Conservation (phyloP, 768 basidiomycete genomes). For the Leucosporidium creatinivorum region DNA sequence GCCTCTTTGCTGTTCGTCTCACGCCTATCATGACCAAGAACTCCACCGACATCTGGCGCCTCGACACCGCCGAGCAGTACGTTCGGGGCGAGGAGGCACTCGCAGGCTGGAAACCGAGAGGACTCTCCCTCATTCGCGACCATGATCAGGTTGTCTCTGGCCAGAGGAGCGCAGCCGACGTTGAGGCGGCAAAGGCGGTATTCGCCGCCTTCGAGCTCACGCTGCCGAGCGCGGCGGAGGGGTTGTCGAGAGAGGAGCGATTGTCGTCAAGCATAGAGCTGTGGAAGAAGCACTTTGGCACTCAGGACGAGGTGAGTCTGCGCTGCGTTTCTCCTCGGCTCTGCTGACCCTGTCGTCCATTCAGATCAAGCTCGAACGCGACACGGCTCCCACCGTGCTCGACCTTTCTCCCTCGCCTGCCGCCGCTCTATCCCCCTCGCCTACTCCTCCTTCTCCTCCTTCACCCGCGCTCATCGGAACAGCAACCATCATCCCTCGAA, state of each 20-base stretch:
- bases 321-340: neutral
- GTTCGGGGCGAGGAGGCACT: constrained; percentile 85
- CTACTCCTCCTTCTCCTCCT: neutral
- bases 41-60: constrained; percentile 81
- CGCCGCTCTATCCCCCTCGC: neutral
- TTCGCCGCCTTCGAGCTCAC: constrained; percentile 45
- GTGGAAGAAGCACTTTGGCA: constrained; percentile 79
- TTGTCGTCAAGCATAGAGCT: constrained; percentile 61
- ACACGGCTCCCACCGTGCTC: constrained; percentile 46
- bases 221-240: constrained; percentile 16
- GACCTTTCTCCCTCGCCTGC: constrained; percentile 20
- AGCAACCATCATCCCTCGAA: constrained; percentile 6
- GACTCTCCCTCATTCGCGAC: constrained; percentile 82
- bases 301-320: constrained; percentile 59
- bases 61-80: constrained; percentile 92
- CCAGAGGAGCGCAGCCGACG: constrained; percentile 73
- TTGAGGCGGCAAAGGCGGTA: constrained; percentile 77
- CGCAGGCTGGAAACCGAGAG: constrained; percentile 75
- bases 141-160: constrained; percentile 63
- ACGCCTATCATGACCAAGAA: constrained; percentile 78
- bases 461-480: constrained; percentile 7
- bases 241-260: constrained; percentile 23
- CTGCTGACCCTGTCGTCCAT: constrained; percentile 21
- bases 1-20: constrained; percentile 73
- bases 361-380: constrained; percentile 72